Percentiles rank a stretch among this genome's conserved stretches.
Conservation (phyloP, 2,329 filamentous ascomycete species). For the Cryphonectria radicalis region DNA sequence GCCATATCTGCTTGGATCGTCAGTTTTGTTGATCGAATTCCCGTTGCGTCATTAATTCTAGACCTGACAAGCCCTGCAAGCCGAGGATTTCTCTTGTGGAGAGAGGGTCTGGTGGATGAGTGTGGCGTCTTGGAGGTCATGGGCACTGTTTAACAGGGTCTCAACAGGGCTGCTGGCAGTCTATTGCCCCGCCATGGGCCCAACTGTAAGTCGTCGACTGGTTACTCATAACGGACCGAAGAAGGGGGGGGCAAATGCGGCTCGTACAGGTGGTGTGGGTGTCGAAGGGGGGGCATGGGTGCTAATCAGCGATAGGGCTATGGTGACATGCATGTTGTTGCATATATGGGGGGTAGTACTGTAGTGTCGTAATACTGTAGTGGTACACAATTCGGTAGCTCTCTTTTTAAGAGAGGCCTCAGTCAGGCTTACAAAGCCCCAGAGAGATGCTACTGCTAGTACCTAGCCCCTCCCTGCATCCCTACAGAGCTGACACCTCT, state of each 20-base stretch:
- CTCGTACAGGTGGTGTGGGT: slow-evolving; percentile 2
- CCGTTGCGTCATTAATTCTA: background rate
- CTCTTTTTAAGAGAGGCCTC: background rate
- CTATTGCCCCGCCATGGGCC: background rate
- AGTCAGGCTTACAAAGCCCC: background rate
- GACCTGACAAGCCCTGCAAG: background rate
- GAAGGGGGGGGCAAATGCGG: slow-evolving; percentile 1
- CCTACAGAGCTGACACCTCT: background rate
- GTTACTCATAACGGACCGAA: background rate
- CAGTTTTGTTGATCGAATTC: background rate
- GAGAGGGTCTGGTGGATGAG: background rate
- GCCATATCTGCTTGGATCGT: background rate
- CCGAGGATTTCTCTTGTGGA: background rate
- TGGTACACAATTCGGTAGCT: background rate
- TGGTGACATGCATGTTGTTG: background rate
- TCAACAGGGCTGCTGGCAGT: background rate
- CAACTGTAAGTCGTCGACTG: background rate
- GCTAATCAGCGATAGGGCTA: background rate
- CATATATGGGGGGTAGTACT: background rate
- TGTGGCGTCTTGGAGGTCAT: background rate
- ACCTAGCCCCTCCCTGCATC: background rate
- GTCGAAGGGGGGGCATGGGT: background rate
- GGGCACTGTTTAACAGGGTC: background rate
- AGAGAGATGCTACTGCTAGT: background rate
- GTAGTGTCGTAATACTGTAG: too few relatives aligned